A percentile compares a stretch with the other conserved stretches of the same genome.
phyloP scores from a whole-genome alignment of 2,329 filamentous ascomycete genomes.

The Fonsecaea erecta region DNA sequence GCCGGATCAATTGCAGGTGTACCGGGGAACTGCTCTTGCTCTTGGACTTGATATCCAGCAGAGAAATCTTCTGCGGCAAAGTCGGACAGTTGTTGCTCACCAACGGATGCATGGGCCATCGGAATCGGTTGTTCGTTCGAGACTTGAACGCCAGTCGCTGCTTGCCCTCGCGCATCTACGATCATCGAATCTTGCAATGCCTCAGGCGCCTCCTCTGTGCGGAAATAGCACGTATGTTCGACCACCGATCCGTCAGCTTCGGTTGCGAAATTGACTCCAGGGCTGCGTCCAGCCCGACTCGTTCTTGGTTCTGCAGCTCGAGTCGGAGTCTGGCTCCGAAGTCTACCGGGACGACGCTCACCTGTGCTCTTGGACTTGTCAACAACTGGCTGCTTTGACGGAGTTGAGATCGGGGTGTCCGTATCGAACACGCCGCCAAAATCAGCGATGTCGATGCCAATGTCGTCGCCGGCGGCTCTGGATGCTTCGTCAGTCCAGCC shows the following conservation, averaged over 20 bases:
- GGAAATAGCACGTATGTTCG: not conserved
- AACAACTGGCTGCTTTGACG: not conserved
- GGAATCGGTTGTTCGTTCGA: not conserved
- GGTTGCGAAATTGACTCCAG: slow-evolving; percentile 2
- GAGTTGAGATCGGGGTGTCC: not conserved
- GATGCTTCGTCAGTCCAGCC: not conserved
- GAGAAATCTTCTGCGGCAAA: not conserved
- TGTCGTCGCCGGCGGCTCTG: not conserved
- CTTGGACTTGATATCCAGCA: not conserved
- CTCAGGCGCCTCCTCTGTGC: not conserved
- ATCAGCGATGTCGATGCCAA: not conserved
- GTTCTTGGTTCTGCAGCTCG: not conserved
- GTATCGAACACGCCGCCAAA: not conserved
- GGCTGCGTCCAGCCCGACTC: not conserved
- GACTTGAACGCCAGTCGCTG: not conserved
- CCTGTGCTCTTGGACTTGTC: not conserved
- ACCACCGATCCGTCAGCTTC: slow-evolving; percentile 1
- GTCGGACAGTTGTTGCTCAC: not conserved
- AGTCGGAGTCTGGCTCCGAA: not conserved
- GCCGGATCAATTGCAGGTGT: not conserved
- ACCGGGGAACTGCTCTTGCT: not conserved
- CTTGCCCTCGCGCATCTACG: not conserved
- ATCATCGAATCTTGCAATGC: not conserved
- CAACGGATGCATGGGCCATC: not conserved
- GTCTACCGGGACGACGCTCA: not conserved